phyloP scores from a whole-genome alignment of 345 rosid species.

The Combretum micranthum region DNA sequence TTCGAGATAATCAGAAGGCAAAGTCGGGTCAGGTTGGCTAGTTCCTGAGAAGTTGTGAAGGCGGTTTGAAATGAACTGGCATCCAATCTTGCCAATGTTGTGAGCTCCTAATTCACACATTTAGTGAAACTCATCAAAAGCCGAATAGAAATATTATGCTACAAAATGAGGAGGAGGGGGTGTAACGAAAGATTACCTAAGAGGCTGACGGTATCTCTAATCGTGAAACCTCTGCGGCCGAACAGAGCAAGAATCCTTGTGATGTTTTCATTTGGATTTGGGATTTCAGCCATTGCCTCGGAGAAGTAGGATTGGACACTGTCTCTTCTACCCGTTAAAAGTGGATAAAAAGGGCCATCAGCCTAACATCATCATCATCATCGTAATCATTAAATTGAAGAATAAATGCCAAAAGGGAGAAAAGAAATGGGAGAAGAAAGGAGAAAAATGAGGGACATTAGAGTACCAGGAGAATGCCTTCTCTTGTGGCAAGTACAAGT shows the following conservation, averaged over 20 bases:
- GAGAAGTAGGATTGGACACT: slow-evolving; percentile 28
- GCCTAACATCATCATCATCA: slow-evolving; percentile 20
- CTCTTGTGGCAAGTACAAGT: slow-evolving; percentile 31
- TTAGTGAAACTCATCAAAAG: not conserved
- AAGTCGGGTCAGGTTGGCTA: slow-evolving; percentile 30
- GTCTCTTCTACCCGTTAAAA: slow-evolving; percentile 45
- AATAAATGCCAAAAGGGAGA: not conserved
- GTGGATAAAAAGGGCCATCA: slow-evolving; percentile 50
- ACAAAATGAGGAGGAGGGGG: not conserved
- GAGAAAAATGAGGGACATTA: not conserved
- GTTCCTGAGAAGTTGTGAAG: slow-evolving; percentile 32
- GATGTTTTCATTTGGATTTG: slow-evolving; percentile 31
- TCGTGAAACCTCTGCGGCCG: slow-evolving; percentile 28
- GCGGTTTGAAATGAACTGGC: slow-evolving; percentile 31
- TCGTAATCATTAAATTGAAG: not conserved
- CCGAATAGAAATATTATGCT: not conserved
- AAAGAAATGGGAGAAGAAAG: not conserved
- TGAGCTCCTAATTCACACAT: slow-evolving; percentile 32
- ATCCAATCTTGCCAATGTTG: slow-evolving; percentile 35
- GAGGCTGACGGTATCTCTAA: slow-evolving; percentile 42
- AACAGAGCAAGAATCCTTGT: slow-evolving; percentile 25
- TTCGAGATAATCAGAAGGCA: slow-evolving; percentile 28
- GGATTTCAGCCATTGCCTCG: slow-evolving; percentile 30
- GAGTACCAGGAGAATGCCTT: slow-evolving; percentile 25
- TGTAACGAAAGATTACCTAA: slow-evolving; percentile 20